Evolutionary conservation across 176 grass and related monocot genomes (phyloP).

Genomic region (Dendrocalamus sinicus): DNA sequence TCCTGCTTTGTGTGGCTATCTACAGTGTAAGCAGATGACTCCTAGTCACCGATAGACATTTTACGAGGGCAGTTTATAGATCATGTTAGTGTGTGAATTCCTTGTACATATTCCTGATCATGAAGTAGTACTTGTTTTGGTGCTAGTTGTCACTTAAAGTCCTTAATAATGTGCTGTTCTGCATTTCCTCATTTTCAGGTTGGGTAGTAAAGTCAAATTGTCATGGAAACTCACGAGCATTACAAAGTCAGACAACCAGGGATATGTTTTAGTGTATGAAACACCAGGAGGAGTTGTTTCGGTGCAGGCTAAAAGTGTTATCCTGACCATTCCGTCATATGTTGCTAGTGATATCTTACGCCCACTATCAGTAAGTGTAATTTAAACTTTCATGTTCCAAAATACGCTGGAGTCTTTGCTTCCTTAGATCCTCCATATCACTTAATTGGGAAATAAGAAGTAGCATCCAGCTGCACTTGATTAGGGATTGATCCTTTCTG

Average conservation of each 20-base stretch:
- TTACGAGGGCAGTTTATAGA: constrained; percentile 2
- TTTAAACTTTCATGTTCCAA: neutral
- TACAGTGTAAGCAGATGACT: neutral
- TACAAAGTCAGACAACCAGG: constrained; percentile 67
- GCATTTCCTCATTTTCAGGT: constrained; percentile 53
- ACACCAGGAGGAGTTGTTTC: constrained; percentile 72
- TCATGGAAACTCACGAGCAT: constrained; percentile 93
- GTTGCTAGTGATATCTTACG: constrained; percentile 81
- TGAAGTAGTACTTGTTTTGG: neutral
- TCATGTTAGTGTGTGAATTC: neutral
- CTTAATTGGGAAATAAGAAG: constrained; percentile 5
- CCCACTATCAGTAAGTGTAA: constrained; percentile 86
- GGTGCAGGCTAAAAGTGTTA: constrained; percentile 76
- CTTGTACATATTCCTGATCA: neutral
- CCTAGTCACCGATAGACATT: neutral
- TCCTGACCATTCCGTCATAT: constrained; percentile 90
- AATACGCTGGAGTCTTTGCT: constrained; percentile 2
- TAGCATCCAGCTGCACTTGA: neutral
- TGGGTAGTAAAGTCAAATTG: constrained; percentile 87
- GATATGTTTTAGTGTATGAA: constrained; percentile 80
- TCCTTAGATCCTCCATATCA: neutral
- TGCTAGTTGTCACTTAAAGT: neutral
- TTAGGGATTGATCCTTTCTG: constrained; percentile 17
- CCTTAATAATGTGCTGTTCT: constrained; percentile 9
- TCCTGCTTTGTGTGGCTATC: neutral